Evolutionary conservation across 768 basidiomycete genomes (phyloP).

Genomic region (Amanita phalloides): DNA sequence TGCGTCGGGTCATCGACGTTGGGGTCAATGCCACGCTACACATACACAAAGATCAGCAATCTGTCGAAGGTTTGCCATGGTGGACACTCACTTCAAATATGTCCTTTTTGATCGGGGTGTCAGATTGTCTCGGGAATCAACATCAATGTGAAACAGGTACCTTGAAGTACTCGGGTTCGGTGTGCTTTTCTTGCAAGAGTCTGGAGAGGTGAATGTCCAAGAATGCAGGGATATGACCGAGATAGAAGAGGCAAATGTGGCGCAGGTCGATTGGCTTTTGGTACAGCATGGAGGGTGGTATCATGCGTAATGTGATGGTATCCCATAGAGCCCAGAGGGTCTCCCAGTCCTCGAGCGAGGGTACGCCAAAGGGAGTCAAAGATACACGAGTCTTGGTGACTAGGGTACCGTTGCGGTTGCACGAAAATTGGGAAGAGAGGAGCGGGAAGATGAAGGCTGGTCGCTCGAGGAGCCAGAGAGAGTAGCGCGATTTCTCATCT

Average conservation of each 20-base stretch:
- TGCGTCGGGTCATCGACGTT: constrained; percentile 82
- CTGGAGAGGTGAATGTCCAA: constrained; percentile 82
- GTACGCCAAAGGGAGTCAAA: constrained; percentile 51
- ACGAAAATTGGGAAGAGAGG: constrained; percentile 27
- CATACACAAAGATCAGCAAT: not conserved
- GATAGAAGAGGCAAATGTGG: constrained; percentile 95
- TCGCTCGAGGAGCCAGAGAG: constrained; percentile 86
- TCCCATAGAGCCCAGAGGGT: constrained; percentile 88
- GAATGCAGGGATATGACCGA: constrained; percentile 91
- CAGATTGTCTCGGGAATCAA: constrained; percentile 1
- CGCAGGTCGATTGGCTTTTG: constrained; percentile 89
- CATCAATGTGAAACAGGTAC: constrained; percentile 16
- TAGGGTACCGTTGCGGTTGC: constrained; percentile 12
- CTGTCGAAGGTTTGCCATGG: not conserved
- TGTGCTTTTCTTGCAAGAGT: constrained; percentile 65
- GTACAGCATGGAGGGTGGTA: constrained; percentile 75
- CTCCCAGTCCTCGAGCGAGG: constrained; percentile 70
- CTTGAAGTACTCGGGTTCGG: constrained; percentile 79
- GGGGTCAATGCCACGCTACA: constrained; percentile 89
- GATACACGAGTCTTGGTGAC: constrained; percentile 10
- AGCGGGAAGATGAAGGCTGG: constrained; percentile 72
- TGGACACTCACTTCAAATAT: constrained; percentile 56
- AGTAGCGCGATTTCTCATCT: constrained; percentile 61
- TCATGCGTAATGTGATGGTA: constrained; percentile 73
- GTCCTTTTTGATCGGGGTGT: constrained; percentile 25